Evolutionary conservation across 2,329 filamentous ascomycete species (phyloP).

Genomic region (Monosporascus cannonballus): DNA sequence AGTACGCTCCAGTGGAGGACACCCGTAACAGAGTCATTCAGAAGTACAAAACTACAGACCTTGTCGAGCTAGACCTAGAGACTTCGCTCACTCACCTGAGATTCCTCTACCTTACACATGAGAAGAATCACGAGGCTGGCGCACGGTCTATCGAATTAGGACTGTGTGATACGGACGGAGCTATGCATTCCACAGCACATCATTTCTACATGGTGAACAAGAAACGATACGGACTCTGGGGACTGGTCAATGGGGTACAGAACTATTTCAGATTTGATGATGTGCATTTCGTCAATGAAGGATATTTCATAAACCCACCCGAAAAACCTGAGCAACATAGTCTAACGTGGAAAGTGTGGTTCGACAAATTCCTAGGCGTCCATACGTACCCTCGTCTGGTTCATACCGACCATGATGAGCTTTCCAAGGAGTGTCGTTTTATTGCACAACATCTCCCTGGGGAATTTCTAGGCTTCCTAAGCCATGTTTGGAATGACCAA

Average conservation of each 20-base stretch:
- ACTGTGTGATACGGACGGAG: background rate
- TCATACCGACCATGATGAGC: background rate
- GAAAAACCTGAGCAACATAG: background rate
- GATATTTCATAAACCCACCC: background rate
- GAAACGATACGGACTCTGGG: background rate
- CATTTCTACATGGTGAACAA: background rate
- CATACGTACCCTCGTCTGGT: background rate
- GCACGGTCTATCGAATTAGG: background rate
- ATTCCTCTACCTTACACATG: background rate
- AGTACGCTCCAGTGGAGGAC: background rate
- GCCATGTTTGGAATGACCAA: no score
- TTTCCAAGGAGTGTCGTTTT: constrained; percentile 3
- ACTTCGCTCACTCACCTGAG: background rate
- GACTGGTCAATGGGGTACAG: background rate
- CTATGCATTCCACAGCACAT: background rate
- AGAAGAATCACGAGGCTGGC: background rate
- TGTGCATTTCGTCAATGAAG: background rate
- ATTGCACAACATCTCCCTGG: constrained; percentile 2
- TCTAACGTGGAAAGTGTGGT: background rate
- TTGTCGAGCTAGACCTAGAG: no score
- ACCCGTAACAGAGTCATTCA: background rate
- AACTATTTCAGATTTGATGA: background rate
- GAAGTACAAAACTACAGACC: background rate
- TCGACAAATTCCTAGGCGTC: background rate
- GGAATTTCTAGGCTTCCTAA: constrained; percentile 3